Percentiles rank a stretch among this genome's conserved stretches.
phyloP scores from a whole-genome alignment of 257 asterid genomes.

The Rhazya stricta region DNA sequence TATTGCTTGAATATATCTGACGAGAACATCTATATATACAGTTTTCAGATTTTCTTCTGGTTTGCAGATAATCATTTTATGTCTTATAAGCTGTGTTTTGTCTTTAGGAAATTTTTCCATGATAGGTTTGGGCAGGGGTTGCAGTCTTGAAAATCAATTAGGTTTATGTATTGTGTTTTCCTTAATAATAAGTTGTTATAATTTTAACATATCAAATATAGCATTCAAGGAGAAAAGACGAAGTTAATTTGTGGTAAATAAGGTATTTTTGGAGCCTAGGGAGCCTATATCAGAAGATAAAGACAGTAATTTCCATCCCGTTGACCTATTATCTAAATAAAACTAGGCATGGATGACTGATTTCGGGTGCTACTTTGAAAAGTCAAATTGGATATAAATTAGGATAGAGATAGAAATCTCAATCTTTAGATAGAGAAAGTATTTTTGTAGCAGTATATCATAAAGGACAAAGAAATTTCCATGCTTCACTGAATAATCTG shows the following conservation, averaged over 20 bases:
- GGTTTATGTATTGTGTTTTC: neutral
- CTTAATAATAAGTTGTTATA: neutral
- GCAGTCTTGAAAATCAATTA: neutral
- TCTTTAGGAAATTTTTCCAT: neutral
- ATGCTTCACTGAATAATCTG: neutral
- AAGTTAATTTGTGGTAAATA: neutral
- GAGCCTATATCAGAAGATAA: neutral
- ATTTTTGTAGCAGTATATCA: neutral
- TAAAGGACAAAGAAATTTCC: neutral
- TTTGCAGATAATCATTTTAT: too few species aligned
- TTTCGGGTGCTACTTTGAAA: neutral
- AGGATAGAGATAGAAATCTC: neutral
- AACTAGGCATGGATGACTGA: neutral
- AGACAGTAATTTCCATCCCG: neutral
- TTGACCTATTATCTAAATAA: neutral
- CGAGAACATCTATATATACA: conserved; percentile 8
- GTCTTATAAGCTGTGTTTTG: neutral
- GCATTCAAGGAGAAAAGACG: neutral
- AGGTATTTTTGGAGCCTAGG: neutral
- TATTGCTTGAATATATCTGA: neutral
- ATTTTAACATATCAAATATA: neutral
- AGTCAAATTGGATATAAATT: neutral
- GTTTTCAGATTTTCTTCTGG: neutral
- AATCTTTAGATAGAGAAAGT: neutral
- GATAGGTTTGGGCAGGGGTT: neutral